Base-by-base conservation (phyloP, 331 rosid genomes). In the Pyrus hybrid region DNA sequence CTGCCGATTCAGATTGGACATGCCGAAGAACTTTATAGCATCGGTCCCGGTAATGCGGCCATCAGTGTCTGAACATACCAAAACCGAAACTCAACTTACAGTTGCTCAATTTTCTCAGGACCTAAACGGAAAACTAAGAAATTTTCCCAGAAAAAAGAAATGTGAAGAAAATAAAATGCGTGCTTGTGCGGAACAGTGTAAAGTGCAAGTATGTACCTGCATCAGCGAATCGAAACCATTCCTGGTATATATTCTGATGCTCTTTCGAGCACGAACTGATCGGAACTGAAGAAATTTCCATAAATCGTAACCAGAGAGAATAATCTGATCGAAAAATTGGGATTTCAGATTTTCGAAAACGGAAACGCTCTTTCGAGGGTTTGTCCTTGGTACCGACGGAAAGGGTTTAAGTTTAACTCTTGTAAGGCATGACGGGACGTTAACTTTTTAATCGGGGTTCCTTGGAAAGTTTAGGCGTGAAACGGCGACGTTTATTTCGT, bases 211-310 rank as follows among this genome's bases (percentile, higher is more conserved):
- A 51, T 2, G 22, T 70, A 94, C 99, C 99, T 77, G 93, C 72
- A 87, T 94, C 99, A 14, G 91, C 99, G 80, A 54, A 86, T 74
- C 70, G 81, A 78, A 94, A 94, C 99, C 99, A 94, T 74, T 90
- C 92, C 79, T 77, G 90, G n/a, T 90, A 94, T 73, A 88, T 70
- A 62, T 53, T 57, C 63, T 86, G 90, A 65, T 85, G 80, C 64
- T 88, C 97, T 74, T 83, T 85, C 53, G 92, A 88, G 79, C 85
- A 82, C 6, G 92, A 79, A 73, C 63, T 69, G 8, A 73, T 53
- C 56, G 93, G 85, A 25, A 72, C 47, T 2, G 91, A 74, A 56
- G 47, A 87, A 82, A 94, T 82, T 77, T 92, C 97, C 99, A 94
- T 90, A 7, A 1, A 6, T 51, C 57, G 57, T 17, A 51, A 6